Percentiles rank a stretch among this genome's conserved stretches.
phyloP scores from a whole-genome alignment of 352 stramenopile genomes.

The Phytophthora sansomeana region DNA sequence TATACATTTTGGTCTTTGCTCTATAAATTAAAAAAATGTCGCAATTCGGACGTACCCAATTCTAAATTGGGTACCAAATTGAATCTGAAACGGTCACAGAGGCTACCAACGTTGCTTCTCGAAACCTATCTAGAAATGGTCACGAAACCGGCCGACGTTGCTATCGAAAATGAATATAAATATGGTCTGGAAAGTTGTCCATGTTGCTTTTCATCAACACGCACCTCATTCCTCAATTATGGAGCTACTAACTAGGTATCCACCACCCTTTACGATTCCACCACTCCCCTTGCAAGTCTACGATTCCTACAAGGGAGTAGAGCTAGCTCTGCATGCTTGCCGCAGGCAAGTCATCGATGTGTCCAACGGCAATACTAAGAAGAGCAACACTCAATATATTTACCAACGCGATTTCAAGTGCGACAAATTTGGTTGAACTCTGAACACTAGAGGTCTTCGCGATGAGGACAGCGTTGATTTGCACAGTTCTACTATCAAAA shows the following conservation, averaged over 20 bases:
- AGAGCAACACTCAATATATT: constrained; percentile 5
- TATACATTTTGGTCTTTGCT: too few species aligned
- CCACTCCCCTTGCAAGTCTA: neutral
- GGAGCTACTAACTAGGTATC: too few species aligned
- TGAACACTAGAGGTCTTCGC: neutral
- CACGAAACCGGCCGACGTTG: too few species aligned
- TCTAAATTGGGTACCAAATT: too few species aligned
- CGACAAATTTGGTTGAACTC: neutral
- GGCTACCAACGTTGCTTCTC: too few species aligned
- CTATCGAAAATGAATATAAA: too few species aligned
- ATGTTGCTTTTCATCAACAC: neutral
- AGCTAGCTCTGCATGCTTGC: constrained; percentile 1
- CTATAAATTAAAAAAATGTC: too few species aligned
- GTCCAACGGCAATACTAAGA: constrained; percentile 12
- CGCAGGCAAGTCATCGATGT: constrained; percentile 2
- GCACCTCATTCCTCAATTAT: too few species aligned
- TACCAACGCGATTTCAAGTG: constrained; percentile 5
- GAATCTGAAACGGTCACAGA: too few species aligned
- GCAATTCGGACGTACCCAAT: too few species aligned
- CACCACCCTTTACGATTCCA: neutral
- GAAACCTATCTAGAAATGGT: too few species aligned
- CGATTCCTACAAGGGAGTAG: constrained; percentile 3
- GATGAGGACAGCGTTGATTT: neutral
- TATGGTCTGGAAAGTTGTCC: too few species aligned
- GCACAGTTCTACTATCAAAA: neutral